phyloP scores from a whole-genome alignment of 169 alveolate species.

The Plasmodium vivax region DNA sequence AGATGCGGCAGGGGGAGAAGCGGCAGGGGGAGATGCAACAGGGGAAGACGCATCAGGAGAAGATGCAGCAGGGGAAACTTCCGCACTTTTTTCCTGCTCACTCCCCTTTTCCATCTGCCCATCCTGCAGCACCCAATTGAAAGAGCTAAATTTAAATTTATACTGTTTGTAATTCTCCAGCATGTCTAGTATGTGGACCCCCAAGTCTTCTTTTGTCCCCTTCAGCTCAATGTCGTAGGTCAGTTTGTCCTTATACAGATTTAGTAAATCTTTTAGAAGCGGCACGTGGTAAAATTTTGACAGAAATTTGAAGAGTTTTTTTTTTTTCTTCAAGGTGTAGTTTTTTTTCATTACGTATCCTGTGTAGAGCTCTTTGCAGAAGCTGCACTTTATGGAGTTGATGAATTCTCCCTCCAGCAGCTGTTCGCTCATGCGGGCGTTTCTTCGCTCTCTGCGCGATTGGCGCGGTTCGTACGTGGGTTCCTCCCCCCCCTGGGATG shows the following conservation, averaged over 20 bases:
- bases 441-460: neutral
- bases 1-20: no score
- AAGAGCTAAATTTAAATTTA: slow-evolving; percentile 53
- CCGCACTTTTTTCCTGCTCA: neutral
- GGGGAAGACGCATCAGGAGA: no score
- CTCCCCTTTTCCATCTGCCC: neutral
- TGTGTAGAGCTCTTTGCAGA: slow-evolving; percentile 21
- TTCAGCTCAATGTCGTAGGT: slow-evolving; percentile 65
- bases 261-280: slow-evolving; percentile 21
- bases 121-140: slow-evolving; percentile 49
- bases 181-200: slow-evolving; percentile 24
- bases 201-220: slow-evolving; percentile 65
- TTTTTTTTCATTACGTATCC: neutral
- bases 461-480: neutral
- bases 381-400: slow-evolving; percentile 9
- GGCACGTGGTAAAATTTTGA: slow-evolving; percentile 59
- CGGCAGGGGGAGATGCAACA: no score
- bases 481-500: neutral
- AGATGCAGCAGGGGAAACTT: neutral
- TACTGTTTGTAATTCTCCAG: slow-evolving; percentile 42
- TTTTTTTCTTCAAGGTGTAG: slow-evolving; percentile 24
- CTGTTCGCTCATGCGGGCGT: neutral
- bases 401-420: slow-evolving; percentile 19
- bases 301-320: slow-evolving; percentile 5
- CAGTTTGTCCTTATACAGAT: slow-evolving; percentile 21